Base-by-base conservation (phyloP, 169 alveolate species). In the Toxoplasma gondii region DNA sequence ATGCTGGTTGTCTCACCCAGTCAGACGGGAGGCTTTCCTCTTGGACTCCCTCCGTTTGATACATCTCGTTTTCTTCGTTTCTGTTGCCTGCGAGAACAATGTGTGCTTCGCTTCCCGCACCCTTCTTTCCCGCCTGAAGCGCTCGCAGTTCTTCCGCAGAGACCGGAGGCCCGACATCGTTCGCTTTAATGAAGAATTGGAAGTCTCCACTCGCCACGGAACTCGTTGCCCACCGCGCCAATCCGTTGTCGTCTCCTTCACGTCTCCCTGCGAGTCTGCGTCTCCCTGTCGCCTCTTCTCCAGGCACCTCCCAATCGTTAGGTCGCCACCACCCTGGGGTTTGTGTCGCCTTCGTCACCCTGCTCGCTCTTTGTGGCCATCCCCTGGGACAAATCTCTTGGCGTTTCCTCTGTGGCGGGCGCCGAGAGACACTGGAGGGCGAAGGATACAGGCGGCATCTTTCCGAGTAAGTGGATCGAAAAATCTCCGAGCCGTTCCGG, bases 331-430 rank as follows among this genome's bases (percentile, higher is more conserved):
- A 78, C 2, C 24, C 86, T 16, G 86, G 86, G 29, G 86, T 78
- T 27, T 78, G 86, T 19, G 86, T 78, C 86, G 44, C 86, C 86
- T 78, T 78, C 27, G 86, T 78, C 49, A 78, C 86, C 29, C 43
- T 17, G 86, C 74, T 4, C 31, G 74, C 22, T 27, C 34, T 27
- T 16, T 7, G 7, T 64, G 74, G 74, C 74, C 74, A 27, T 31
- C n/a, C 74, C 74, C 74, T 64, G 12, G 58, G 58, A 49, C 58
- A 49, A 49, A 49, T 49, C 58, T 49, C 58, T 49, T 49, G 58
- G 58, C 58, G 58, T 12, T 49, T n/a, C n/a, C n/a, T n/a, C n/a
- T 49, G 58, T 49, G 58, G 12, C 58, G n/a, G 22, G 22, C 58
- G 58, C 4, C 58, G 58, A 49, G 58, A 49, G 22, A 12, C 58